Evolutionary conservation across 768 basidiomycete genomes (phyloP).

Genomic region (Lentinula raphanica): DNA sequence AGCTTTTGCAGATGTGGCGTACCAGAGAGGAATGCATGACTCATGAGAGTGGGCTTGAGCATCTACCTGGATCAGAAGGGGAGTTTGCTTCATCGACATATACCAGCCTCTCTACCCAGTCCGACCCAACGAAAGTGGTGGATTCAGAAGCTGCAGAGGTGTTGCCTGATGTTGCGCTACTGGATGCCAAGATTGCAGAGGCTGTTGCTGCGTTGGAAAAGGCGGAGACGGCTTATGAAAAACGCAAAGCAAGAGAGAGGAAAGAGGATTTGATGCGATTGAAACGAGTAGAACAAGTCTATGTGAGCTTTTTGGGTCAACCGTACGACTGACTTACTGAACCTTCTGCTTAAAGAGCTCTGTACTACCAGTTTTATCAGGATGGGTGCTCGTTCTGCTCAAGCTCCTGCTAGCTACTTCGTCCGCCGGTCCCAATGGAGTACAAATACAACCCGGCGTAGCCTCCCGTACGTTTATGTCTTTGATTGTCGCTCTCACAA

Average conservation of each 20-base stretch:
- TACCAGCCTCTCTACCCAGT: conserved; percentile 20
- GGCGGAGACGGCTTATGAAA: conserved; percentile 47
- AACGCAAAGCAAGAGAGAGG: conserved; percentile 58
- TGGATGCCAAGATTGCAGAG: conserved; percentile 73
- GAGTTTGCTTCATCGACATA: conserved; percentile 49
- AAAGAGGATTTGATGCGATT: conserved; percentile 82
- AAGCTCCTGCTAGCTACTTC: conserved; percentile 92
- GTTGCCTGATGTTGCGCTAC: conserved; percentile 65
- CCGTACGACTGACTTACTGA: neutral
- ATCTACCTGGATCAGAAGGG: conserved; percentile 64
- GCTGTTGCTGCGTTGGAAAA: conserved; percentile 45
- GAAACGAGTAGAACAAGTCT: conserved; percentile 87
- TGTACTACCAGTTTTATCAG: conserved; percentile 77
- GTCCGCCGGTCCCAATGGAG: conserved; percentile 66
- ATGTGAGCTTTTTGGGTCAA: conserved; percentile 49
- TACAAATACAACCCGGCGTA: conserved; percentile 70
- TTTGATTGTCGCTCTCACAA: conserved; percentile 1
- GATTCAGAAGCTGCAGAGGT: conserved; percentile 59
- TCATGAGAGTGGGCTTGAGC: conserved; percentile 85
- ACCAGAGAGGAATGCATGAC: conserved; percentile 94
- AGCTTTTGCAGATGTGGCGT: conserved; percentile 92
- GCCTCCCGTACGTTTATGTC: conserved; percentile 46
- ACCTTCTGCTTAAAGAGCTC: conserved; percentile 54
- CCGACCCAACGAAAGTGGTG: conserved; percentile 12
- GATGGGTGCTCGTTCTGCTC: conserved; percentile 88